Conservation (phyloP, 805 yeast species). For the Zygosaccharomyces rouxii region DNA sequence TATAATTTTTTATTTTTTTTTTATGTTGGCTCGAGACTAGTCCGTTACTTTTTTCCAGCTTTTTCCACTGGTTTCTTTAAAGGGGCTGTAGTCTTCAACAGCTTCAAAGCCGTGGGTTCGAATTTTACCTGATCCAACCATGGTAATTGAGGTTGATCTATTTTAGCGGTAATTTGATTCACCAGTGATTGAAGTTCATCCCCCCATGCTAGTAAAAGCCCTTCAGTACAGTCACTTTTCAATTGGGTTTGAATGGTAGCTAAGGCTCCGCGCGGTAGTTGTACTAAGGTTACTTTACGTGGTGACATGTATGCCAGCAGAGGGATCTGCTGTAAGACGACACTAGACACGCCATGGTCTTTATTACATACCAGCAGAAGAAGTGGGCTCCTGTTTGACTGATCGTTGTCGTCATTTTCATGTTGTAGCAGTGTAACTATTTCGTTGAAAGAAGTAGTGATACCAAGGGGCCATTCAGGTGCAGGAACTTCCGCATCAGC, state of each 20-base stretch:
- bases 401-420: conserved; percentile 35
- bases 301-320: conserved; percentile 42
- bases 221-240: conserved; percentile 2
- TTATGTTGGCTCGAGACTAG: neutral
- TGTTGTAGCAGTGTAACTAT: conserved; percentile 41
- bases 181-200: conserved; percentile 11
- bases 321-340: conserved; percentile 57
- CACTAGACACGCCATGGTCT: conserved; percentile 44
- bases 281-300: conserved; percentile 47
- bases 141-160: conserved; percentile 18
- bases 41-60: conserved; percentile 4
- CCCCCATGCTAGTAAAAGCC: conserved; percentile 1
- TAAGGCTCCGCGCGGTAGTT: conserved; percentile 48
- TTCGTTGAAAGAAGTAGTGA: conserved; percentile 42
- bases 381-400: conserved; percentile 3
- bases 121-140: conserved; percentile 27
- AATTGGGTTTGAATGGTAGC: conserved; percentile 13
- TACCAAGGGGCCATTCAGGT: conserved; percentile 22
- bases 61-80: conserved; percentile 5
- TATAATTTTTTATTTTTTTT: neutral
- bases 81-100: conserved; percentile 25
- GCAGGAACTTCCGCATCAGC: conserved; percentile 13
- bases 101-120: conserved; percentile 17
- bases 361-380: conserved; percentile 55
- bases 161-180: conserved; percentile 17